A percentile compares a stretch with the other conserved stretches of the same genome.
Conservation (phyloP, 495 filamentous ascomycete genomes). For the Entonaema liquescens region DNA sequence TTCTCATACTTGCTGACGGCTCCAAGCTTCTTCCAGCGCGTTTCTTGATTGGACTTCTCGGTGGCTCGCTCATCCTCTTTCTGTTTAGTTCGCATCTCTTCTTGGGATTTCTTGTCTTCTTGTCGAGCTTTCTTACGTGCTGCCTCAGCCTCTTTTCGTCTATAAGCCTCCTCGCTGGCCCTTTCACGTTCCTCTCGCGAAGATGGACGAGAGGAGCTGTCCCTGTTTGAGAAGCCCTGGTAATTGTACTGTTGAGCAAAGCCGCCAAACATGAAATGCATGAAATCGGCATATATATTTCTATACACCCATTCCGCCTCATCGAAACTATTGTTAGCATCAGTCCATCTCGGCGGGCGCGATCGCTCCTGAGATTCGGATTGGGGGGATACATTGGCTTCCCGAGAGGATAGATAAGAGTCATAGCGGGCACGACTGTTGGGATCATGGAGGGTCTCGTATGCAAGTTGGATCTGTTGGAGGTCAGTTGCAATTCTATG, state of each 20-base stretch:
- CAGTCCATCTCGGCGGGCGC: background rate
- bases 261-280: background rate
- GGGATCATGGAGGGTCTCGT: conserved; percentile 32
- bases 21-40: conserved; percentile 19
- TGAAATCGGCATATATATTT: background rate
- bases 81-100: background rate
- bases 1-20: conserved; percentile 33
- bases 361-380: background rate
- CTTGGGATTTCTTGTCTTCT: background rate
- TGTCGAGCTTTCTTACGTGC: conserved; percentile 1
- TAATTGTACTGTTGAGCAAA: background rate
- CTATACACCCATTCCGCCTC: background rate
- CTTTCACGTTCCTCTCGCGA: background rate
- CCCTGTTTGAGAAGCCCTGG: background rate
- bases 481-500: background rate
- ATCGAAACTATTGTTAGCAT: background rate
- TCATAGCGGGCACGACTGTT: conserved; percentile 31
- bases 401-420: background rate
- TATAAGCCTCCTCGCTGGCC: background rate
- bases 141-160: background rate
- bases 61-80: background rate
- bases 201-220: background rate
- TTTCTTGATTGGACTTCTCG: conserved; percentile 25
- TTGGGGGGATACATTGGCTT: background rate
- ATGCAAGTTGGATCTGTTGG: conserved; percentile 33